Conservation (phyloP, 2,329 filamentous ascomycete species). For the Cladophialophora bantiana region DNA sequence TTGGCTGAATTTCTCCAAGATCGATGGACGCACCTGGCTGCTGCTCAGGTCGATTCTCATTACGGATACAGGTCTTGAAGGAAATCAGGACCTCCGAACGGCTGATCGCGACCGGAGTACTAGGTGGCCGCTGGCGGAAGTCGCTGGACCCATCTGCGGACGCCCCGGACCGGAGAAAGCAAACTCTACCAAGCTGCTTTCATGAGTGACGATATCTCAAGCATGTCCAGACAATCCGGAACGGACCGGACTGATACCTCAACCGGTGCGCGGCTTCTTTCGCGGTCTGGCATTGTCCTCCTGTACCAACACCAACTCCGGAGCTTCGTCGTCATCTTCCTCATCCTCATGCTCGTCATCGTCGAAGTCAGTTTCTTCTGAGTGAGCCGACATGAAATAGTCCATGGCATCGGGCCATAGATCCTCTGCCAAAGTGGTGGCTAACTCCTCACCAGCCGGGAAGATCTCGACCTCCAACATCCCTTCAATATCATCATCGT, state of each 20-base stretch:
- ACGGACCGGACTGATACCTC: neutral
- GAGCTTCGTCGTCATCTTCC: slow-evolving; percentile 57
- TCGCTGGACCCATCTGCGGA: neutral
- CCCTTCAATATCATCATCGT: slow-evolving; percentile 62
- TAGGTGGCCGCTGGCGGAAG: neutral
- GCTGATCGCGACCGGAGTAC: neutral
- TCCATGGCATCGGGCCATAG: slow-evolving; percentile 52
- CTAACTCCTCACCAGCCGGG: slow-evolving; percentile 83
- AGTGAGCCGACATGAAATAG: slow-evolving; percentile 36
- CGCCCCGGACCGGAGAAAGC: neutral
- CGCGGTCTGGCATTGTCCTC: slow-evolving; percentile 41
- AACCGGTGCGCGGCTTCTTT: slow-evolving; percentile 38
- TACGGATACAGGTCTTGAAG: neutral
- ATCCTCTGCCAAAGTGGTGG: slow-evolving; percentile 81
- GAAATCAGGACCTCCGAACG: neutral
- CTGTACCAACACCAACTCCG: slow-evolving; percentile 47
- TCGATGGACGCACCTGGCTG: neutral
- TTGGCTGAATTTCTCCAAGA: neutral
- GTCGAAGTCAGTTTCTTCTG: slow-evolving; percentile 64
- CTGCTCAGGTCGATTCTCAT: neutral
- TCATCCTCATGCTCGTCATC: slow-evolving; percentile 54
- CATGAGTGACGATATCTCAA: neutral
- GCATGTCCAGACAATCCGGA: slow-evolving; percentile 5
- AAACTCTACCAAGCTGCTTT: neutral
- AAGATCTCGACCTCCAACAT: slow-evolving; percentile 81